A percentile compares a stretch with the other conserved stretches of the same genome.
Evolutionary conservation across 148 eudicot genomes (phyloP).

Genomic region (Nyssa sinensis): DNA sequence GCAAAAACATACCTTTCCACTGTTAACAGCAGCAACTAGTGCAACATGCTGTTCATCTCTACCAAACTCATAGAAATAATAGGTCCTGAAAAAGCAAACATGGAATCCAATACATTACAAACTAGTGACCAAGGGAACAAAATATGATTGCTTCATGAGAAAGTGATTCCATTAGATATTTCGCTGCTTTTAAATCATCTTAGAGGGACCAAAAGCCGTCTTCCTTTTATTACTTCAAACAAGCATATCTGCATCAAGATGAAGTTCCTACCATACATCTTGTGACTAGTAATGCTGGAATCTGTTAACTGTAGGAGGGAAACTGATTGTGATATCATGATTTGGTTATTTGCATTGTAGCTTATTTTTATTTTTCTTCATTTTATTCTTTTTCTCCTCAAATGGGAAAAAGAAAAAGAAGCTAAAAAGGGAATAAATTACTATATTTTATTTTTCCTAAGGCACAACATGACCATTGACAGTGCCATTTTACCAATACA

Average conservation of each 20-base stretch:
- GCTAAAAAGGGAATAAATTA: background rate
- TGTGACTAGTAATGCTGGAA: background rate
- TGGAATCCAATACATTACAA: background rate
- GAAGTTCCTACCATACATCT: background rate
- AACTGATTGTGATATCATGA: background rate
- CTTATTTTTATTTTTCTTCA: background rate
- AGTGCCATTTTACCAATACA: background rate
- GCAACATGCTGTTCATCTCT: conserved; percentile 79
- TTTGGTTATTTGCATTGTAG: background rate
- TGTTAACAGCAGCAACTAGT: conserved; percentile 73
- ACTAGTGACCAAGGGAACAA: no score
- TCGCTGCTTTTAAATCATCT: background rate
- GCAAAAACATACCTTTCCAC: conserved; percentile 67
- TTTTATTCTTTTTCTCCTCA: background rate
- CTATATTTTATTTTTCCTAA: background rate
- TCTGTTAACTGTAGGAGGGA: background rate
- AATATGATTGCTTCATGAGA: background rate
- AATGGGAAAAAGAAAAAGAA: background rate
- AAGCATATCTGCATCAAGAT: background rate
- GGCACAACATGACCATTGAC: background rate
- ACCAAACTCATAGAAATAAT: conserved; percentile 86
- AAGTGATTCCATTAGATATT: background rate
- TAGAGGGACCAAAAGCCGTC: background rate
- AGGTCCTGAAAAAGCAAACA: conserved; percentile 56
- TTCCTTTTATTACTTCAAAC: background rate